Percentiles rank a stretch among this genome's conserved stretches.
Conservation (phyloP, 805 yeast genomes). For the Saturnispora gosingensis region DNA sequence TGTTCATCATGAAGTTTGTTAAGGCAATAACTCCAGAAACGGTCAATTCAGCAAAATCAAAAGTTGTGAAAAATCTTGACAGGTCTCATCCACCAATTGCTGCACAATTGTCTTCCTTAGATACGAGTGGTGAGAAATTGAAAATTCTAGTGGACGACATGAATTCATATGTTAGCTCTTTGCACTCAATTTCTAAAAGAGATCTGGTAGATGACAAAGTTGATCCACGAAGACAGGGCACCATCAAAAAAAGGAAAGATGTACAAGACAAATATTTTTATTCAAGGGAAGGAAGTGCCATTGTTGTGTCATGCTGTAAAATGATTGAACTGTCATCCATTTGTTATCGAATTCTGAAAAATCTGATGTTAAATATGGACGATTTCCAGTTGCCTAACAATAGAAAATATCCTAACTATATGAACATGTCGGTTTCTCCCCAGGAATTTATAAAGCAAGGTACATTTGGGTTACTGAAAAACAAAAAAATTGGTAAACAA, state of each 20-base stretch:
- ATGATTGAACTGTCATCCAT: conserved; percentile 43
- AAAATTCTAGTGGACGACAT: conserved; percentile 54
- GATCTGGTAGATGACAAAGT: conserved; percentile 13
- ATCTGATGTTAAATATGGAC: conserved; percentile 39
- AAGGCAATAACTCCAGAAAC: conserved; percentile 16
- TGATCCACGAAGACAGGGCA: conserved; percentile 4
- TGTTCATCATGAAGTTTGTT: conserved; percentile 18
- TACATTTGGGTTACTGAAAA: conserved; percentile 48
- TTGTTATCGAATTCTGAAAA: conserved; percentile 45
- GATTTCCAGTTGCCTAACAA: conserved; percentile 52
- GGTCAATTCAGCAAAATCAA: conserved; percentile 26
- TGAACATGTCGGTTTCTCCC: conserved; percentile 46
- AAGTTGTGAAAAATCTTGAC: neutral
- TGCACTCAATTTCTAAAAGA: conserved; percentile 34
- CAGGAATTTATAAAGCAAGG: conserved; percentile 52
- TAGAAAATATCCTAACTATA: conserved; percentile 60
- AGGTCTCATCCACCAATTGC: conserved; percentile 2
- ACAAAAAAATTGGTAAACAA: conserved; percentile 26
- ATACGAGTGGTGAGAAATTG: conserved; percentile 31
- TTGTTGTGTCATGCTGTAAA: conserved; percentile 28
- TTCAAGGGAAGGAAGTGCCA: conserved; percentile 54
- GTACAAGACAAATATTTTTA: conserved; percentile 33
- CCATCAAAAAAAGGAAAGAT: neutral
- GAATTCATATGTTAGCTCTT: conserved; percentile 52
- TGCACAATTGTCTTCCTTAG: conserved; percentile 40